Conservation (phyloP, 1,139 yeast genomes). For the Lodderomyces elongisporus region DNA sequence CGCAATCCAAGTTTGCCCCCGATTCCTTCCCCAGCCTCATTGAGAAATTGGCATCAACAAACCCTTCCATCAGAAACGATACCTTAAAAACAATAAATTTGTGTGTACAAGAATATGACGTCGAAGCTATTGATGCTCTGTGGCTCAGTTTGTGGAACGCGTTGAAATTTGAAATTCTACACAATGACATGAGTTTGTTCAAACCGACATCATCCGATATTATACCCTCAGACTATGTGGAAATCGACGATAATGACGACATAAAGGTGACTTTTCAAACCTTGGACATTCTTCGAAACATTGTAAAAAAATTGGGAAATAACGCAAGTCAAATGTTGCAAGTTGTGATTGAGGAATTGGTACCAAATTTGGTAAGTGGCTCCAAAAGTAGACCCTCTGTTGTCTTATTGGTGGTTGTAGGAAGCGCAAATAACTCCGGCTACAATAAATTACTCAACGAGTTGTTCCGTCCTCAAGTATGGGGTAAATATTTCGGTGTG, state of each 20-base stretch:
- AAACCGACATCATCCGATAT: conserved; percentile 18
- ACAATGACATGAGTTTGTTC: conserved; percentile 50
- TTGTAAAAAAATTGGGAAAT: conserved; percentile 31
- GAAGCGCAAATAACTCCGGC: conserved; percentile 29
- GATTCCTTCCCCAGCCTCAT: conserved; percentile 74
- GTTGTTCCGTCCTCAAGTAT: conserved; percentile 27
- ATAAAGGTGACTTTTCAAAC: conserved; percentile 42
- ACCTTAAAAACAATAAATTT: conserved; percentile 57
- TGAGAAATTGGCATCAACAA: conserved; percentile 82
- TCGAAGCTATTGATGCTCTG: conserved; percentile 42
- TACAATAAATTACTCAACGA: conserved; percentile 44
- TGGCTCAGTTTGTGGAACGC: conserved; percentile 87
- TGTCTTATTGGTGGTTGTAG: conserved; percentile 53
- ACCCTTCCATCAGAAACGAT: conserved; percentile 72
- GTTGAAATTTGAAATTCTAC: conserved; percentile 78
- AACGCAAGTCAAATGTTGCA: conserved; percentile 27
- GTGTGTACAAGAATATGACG: conserved; percentile 52
- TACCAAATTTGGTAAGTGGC: conserved; percentile 47
- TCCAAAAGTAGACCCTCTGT: conserved; percentile 60
- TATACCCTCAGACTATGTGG: conserved; percentile 27
- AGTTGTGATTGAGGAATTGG: conserved; percentile 52
- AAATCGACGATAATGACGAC: conserved; percentile 35
- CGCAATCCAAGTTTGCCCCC: conserved; percentile 60
- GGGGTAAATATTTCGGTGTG: conserved; percentile 35
- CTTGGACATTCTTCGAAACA: conserved; percentile 40